Evolutionary conservation across 2,329 filamentous ascomycete genomes (phyloP).

Genomic region (Monosporascus sp.): DNA sequence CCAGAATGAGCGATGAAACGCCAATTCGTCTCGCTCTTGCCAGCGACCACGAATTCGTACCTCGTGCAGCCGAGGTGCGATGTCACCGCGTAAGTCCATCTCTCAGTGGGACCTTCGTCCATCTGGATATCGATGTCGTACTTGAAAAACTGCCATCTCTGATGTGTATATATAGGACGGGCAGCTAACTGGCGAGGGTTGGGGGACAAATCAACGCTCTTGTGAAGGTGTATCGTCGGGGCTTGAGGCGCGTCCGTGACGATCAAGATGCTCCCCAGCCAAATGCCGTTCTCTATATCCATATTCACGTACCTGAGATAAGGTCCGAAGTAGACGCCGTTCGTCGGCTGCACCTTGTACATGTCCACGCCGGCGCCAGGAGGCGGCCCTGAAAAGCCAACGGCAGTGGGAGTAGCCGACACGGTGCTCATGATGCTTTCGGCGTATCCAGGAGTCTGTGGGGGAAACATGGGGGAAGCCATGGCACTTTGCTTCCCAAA

Average conservation of each 20-base stretch:
- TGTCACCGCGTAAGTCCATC: constrained; percentile 98
- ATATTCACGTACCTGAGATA: constrained; percentile 96
- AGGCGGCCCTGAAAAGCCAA: constrained; percentile 85
- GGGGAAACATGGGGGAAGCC: constrained; percentile 76
- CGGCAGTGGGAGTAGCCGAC: constrained; percentile 66
- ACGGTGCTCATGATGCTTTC: constrained; percentile 78
- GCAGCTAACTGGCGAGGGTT: constrained; percentile 84
- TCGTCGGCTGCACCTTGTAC: constrained; percentile 89
- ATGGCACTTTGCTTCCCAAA: constrained; percentile 62
- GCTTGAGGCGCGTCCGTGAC: constrained; percentile 88
- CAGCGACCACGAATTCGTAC: constrained; percentile 94
- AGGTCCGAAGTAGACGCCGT: constrained; percentile 96
- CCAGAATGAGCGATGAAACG: constrained; percentile 93
- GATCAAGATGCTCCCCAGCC: constrained; percentile 90
- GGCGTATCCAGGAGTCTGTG: constrained; percentile 77
- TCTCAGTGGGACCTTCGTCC: constrained; percentile 72
- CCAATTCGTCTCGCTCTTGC: constrained; percentile 86
- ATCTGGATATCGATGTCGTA: constrained; percentile 89
- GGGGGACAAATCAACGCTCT: constrained; percentile 83
- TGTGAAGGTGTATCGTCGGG: constrained; percentile 92
- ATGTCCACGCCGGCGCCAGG: constrained; percentile 84
- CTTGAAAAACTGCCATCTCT: constrained; percentile 92
- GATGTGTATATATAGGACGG: constrained; percentile 79
- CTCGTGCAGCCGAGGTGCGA: constrained; percentile 96
- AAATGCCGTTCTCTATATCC: constrained; percentile 84